Percentiles rank a stretch among this genome's conserved stretches.
Evolutionary conservation across 2,329 filamentous ascomycete species (phyloP).

Genomic region (Fusarium avenaceum): DNA sequence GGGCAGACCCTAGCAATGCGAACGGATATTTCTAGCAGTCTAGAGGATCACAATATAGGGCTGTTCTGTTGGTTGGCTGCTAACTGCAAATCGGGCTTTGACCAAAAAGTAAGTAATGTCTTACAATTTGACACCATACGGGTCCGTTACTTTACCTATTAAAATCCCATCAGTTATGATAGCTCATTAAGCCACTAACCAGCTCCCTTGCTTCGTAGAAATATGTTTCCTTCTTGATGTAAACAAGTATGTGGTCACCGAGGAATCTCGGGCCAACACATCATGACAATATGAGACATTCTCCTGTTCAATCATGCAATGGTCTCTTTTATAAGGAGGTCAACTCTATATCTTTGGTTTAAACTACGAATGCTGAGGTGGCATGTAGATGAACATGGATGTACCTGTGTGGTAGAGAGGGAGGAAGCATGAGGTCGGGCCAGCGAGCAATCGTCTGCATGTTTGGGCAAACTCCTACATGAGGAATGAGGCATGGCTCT

Average conservation of each 20-base stretch:
- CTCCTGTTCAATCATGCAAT: not conserved
- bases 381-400: not conserved
- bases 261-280: constrained; percentile 17
- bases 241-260: not conserved
- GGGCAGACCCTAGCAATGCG: not conserved
- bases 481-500: constrained; percentile 30
- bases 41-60: constrained; percentile 3
- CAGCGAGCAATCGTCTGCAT: constrained; percentile 17
- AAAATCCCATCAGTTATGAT: constrained; percentile 39
- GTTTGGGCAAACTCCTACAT: constrained; percentile 1
- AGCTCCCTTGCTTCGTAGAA: constrained; percentile 16
- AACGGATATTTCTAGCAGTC: not conserved
- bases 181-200: constrained; percentile 7
- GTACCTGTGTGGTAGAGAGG: not conserved
- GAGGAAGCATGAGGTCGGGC: constrained; percentile 6
- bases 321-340: not conserved
- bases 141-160: constrained; percentile 13
- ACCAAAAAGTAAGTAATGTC: not conserved
- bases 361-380: not conserved
- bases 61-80: not conserved
- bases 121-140: constrained; percentile 4
- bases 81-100: not conserved
- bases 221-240: constrained; percentile 18
- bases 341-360: not conserved
- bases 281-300: constrained; percentile 16